Evolutionary conservation across 345 rosid species (phyloP).

Genomic region (Rhodamnia rubescens): DNA sequence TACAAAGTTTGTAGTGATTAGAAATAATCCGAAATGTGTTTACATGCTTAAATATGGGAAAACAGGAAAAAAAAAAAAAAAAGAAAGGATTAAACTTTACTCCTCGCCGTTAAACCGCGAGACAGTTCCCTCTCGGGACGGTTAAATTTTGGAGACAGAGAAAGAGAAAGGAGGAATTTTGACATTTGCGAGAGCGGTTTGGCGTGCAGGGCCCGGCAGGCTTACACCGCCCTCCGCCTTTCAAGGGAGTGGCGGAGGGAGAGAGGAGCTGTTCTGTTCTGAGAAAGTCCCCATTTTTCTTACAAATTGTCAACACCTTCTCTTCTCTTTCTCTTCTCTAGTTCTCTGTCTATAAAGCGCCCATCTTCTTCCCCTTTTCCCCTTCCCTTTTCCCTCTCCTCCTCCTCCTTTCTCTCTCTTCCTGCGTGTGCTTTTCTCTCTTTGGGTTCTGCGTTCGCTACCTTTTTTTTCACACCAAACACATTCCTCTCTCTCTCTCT

Average conservation of each 20-base stretch:
- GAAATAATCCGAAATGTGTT: neutral
- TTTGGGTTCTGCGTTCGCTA: neutral
- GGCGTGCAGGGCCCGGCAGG: neutral
- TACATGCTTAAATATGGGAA: neutral
- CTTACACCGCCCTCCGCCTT: neutral
- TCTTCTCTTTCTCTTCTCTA: neutral
- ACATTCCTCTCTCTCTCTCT: constrained; percentile 1
- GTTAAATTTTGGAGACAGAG: neutral
- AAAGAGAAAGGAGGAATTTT: neutral
- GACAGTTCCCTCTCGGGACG: neutral
- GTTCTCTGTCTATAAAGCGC: neutral
- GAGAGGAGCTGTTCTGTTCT: neutral
- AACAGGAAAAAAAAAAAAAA: neutral
- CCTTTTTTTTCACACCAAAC: constrained; percentile 3
- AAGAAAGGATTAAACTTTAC: neutral
- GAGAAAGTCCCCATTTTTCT: no score
- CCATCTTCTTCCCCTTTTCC: neutral
- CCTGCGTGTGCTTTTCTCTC: neutral
- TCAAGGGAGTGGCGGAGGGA: neutral
- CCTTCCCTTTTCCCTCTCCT: neutral
- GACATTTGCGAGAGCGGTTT: neutral
- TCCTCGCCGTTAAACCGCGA: neutral
- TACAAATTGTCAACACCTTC: no score
- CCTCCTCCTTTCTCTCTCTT: neutral
- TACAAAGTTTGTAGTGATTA: neutral